These are phyloP conservation scores for Pseudozyma pruni DNA, from an alignment of 1,284 basidiomycete species.

Conservation along the genomic window DNA sequence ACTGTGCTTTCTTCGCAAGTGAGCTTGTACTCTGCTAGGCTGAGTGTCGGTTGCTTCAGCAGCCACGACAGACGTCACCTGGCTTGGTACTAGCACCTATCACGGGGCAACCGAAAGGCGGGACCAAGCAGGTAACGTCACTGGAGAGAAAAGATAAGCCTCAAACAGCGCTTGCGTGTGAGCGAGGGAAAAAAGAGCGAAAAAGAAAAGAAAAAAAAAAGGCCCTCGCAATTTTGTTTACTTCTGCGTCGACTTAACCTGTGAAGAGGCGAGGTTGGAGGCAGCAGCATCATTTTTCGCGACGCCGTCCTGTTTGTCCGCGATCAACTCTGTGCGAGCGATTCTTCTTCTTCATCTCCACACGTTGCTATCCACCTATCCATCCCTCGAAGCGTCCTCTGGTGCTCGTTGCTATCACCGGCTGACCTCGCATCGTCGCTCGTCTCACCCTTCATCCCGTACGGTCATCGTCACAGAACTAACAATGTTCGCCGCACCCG, in stretches of 20 bases:
- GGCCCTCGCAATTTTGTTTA: too few relatives aligned
- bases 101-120: too few relatives aligned
- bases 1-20: too few relatives aligned
- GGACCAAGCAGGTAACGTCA: too few relatives aligned
- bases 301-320: conserved; percentile 2
- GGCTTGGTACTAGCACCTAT: too few relatives aligned
- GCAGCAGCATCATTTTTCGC: too few relatives aligned
- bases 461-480: neutral
- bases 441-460: neutral
- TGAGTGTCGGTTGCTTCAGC: too few relatives aligned
- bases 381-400: conserved; percentile 2
- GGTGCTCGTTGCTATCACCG: conserved; percentile 2
- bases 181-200: neutral
- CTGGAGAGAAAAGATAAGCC: neutral
- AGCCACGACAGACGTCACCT: too few relatives aligned
- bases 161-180: too few relatives aligned
- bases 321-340: neutral
- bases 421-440: conserved; percentile 1
- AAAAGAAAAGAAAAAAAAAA: neutral
- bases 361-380: conserved; percentile 11
- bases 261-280: too few relatives aligned
- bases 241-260: too few relatives aligned
- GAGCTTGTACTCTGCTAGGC: too few relatives aligned
- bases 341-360: conserved; percentile 32
- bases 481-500: conserved; percentile 40